Conservation (phyloP, 73 alveolate genomes). For the Paramecium sonneborni region DNA sequence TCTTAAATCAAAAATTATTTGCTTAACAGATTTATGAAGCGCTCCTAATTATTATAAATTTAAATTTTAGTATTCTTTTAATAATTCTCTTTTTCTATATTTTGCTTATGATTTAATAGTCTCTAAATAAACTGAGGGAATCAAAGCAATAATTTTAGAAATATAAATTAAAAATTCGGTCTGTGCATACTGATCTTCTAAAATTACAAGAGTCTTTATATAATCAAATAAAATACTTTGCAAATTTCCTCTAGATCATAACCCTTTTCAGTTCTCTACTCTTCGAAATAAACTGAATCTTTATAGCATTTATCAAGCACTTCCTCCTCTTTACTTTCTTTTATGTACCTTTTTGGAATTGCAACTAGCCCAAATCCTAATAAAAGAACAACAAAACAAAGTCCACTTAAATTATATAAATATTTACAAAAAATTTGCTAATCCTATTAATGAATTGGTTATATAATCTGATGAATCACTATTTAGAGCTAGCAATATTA, state of each 20-base stretch:
- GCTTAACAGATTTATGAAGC: slow-evolving; percentile 4
- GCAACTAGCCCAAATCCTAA: slow-evolving; percentile 58
- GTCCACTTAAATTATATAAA: slow-evolving; percentile 1
- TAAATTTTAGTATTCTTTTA: not conserved
- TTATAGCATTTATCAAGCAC: slow-evolving; percentile 38
- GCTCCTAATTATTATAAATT: slow-evolving; percentile 48
- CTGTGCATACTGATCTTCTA: not conserved
- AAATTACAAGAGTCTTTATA: not conserved
- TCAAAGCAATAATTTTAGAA: not conserved
- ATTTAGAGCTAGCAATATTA: slow-evolving; percentile 3
- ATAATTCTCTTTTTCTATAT: not conserved
- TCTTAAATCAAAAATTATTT: not conserved
- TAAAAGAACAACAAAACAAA: slow-evolving; percentile 46
- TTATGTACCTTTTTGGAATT: slow-evolving; percentile 40
- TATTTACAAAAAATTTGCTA: slow-evolving; percentile 49
- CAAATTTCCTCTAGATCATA: slow-evolving; percentile 38
- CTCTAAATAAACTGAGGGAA: not conserved
- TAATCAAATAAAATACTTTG: not conserved
- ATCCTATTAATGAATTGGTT: slow-evolving; percentile 43
- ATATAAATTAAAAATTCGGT: not conserved
- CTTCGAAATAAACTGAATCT: slow-evolving; percentile 43
- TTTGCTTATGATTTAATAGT: not conserved
- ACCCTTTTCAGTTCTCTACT: not conserved
- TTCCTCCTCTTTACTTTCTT: slow-evolving; percentile 54
- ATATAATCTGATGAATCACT: slow-evolving; percentile 12